Evolutionary conservation across 1,284 basidiomycete species (phyloP).

Genomic region (Pseudozyma pruni): DNA sequence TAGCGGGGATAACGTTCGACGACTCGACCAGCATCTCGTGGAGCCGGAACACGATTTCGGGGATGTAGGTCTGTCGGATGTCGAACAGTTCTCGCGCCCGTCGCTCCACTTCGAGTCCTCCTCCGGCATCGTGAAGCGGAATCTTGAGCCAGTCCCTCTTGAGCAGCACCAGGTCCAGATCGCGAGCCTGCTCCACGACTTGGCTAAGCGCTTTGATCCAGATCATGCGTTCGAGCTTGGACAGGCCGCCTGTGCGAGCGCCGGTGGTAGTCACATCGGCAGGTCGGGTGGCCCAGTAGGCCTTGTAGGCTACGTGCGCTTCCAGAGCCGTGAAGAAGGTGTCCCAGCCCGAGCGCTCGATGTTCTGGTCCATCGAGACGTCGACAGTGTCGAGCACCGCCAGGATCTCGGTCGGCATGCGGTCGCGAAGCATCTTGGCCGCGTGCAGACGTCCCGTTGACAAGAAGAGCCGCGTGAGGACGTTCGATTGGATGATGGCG

Average conservation of each 20-base stretch:
- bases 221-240: slow-evolving; percentile 49
- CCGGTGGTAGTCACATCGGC: slow-evolving; percentile 7
- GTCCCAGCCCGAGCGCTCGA: slow-evolving; percentile 62
- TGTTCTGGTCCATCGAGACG: slow-evolving; percentile 45
- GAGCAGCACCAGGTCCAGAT: slow-evolving; percentile 69
- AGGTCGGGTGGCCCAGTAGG: slow-evolving; percentile 52
- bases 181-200: slow-evolving; percentile 69
- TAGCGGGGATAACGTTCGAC: slow-evolving; percentile 75
- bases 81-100: slow-evolving; percentile 78
- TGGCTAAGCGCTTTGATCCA: slow-evolving; percentile 46
- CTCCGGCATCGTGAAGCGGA: slow-evolving; percentile 42
- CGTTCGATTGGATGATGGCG: slow-evolving; percentile 64
- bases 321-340: slow-evolving; percentile 62
- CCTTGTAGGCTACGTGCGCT: slow-evolving; percentile 52
- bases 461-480: slow-evolving; percentile 58
- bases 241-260: slow-evolving; percentile 27
- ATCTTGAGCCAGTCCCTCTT: slow-evolving; percentile 71
- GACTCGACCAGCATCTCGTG: slow-evolving; percentile 81
- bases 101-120: slow-evolving; percentile 71
- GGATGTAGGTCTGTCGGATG: slow-evolving; percentile 88
- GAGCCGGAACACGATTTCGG: slow-evolving; percentile 86
- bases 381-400: slow-evolving; percentile 25
- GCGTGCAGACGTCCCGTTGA: slow-evolving; percentile 58
- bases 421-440: slow-evolving; percentile 56
- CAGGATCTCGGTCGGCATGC: slow-evolving; percentile 58